phyloP scores from a whole-genome alignment of 2,329 filamentous ascomycete genomes.

The Arthrinium phaeospermum region DNA sequence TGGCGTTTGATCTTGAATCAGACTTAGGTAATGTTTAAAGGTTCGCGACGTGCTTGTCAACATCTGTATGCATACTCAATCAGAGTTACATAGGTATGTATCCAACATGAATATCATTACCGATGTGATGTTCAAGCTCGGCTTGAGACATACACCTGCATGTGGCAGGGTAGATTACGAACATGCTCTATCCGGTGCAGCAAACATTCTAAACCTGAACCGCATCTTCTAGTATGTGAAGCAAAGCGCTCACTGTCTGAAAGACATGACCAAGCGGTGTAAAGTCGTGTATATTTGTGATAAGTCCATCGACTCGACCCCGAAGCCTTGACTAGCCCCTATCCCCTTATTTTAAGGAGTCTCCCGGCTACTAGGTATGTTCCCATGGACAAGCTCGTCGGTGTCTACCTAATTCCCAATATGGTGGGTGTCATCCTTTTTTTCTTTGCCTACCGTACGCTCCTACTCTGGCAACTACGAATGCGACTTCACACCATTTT shows the following conservation, averaged over 20 bases:
- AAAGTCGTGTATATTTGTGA: neutral
- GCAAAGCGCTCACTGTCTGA: neutral
- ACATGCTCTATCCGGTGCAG: neutral
- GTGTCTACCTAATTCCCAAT: neutral
- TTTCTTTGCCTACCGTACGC: neutral
- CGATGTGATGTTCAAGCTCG: neutral
- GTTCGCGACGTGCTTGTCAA: neutral
- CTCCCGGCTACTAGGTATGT: neutral
- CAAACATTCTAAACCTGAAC: neutral
- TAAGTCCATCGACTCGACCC: neutral
- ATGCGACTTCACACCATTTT: constrained; percentile 13
- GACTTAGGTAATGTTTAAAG: neutral
- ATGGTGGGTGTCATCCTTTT: neutral
- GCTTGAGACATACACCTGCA: neutral
- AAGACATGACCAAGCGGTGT: neutral
- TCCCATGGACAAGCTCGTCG: neutral
- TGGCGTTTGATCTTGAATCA: neutral
- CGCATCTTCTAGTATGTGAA: neutral
- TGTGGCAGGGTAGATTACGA: neutral
- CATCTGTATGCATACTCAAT: neutral
- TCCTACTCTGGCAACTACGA: neutral
- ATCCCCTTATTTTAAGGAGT: neutral
- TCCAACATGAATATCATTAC: neutral
- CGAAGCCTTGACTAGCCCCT: neutral
- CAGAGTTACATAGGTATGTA: neutral